Evolutionary conservation across 2,329 filamentous ascomycete species (phyloP).

Genomic region (Thielaviopsis ethacetica): DNA sequence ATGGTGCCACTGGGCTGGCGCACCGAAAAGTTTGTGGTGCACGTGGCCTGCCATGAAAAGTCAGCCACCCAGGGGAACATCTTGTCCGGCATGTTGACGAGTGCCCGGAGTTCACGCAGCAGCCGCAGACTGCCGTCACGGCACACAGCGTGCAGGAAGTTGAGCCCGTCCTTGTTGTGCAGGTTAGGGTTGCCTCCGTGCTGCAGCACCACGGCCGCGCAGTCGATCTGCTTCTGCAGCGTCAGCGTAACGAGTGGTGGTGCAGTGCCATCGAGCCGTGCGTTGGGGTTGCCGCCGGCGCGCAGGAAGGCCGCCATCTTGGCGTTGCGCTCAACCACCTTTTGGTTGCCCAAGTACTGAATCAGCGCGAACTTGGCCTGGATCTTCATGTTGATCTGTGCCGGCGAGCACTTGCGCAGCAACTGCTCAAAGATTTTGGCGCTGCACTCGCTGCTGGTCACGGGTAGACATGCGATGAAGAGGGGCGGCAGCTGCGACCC

Average conservation of each 20-base stretch:
- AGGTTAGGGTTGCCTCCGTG: conserved; percentile 10
- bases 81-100: neutral
- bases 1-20: conserved; percentile 2
- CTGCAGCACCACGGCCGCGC: conserved; percentile 7
- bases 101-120: neutral
- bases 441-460: neutral
- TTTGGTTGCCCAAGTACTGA: conserved; percentile 4
- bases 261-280: neutral
- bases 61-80: neutral
- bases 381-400: neutral
- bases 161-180: conserved; percentile 7
- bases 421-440: neutral
- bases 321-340: neutral
- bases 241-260: conserved; percentile 12
- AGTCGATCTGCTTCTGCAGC: conserved; percentile 10
- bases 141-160: conserved; percentile 6
- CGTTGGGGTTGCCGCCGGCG: conserved; percentile 2
- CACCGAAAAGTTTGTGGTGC: conserved; percentile 11
- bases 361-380: neutral
- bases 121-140: conserved; percentile 1
- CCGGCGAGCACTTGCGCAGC: neutral
- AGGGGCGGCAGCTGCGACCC: neutral
- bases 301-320: conserved; percentile 1
- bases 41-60: conserved; percentile 10
- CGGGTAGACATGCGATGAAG: neutral